These are phyloP conservation scores for Aspergillus quadrilineatus DNA, from an alignment of 2,329 filamentous ascomycete species.

Conservation along the genomic window DNA sequence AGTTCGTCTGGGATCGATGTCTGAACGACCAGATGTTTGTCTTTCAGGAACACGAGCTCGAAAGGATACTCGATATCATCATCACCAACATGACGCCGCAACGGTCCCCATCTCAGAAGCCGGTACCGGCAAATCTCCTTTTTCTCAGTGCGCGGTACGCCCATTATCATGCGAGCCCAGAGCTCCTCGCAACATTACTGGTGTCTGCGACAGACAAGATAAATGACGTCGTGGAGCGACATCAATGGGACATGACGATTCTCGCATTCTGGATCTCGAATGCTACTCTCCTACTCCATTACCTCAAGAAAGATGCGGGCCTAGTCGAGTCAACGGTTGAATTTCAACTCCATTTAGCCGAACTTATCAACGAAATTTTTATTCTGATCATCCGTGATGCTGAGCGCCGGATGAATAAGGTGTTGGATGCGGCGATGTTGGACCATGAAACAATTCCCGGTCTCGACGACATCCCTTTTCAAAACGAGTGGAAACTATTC, in stretches of 20 bases:
- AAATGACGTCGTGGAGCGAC: slow-evolving; percentile 89
- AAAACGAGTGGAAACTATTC: slow-evolving; percentile 98
- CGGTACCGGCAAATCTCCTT: slow-evolving; percentile 93
- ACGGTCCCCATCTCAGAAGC: slow-evolving; percentile 93
- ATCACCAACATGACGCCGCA: slow-evolving; percentile 98
- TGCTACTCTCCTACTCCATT: slow-evolving; percentile 89
- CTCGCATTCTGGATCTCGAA: slow-evolving; percentile 99
- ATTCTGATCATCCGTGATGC: slow-evolving; percentile 96
- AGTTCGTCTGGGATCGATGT: slow-evolving; percentile 94
- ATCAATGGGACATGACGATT: slow-evolving; percentile 99
- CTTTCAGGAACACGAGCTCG: slow-evolving; percentile 91
- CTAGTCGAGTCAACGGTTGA: slow-evolving; percentile 77
- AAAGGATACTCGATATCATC: slow-evolving; percentile 88
- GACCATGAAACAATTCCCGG: slow-evolving; percentile 98
- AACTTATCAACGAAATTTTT: slow-evolving; percentile 97
- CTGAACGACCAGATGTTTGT: slow-evolving; percentile 99
- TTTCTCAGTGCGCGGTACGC: slow-evolving; percentile 95
- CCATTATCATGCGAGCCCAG: slow-evolving; percentile 88
- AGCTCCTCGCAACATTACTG: slow-evolving; percentile 77
- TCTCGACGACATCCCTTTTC: slow-evolving; percentile 93
- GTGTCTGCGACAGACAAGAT: slow-evolving; percentile 91
- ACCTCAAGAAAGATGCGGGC: slow-evolving; percentile 89
- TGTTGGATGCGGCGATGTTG: slow-evolving; percentile 87
- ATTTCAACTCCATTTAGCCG: slow-evolving; percentile 89
- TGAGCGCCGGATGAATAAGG: slow-evolving; percentile 92